Evolutionary conservation across 1,139 yeast genomes (phyloP), one percentile per base, ranked within the genome.

Genomic region (Pichia sp.): DNA sequence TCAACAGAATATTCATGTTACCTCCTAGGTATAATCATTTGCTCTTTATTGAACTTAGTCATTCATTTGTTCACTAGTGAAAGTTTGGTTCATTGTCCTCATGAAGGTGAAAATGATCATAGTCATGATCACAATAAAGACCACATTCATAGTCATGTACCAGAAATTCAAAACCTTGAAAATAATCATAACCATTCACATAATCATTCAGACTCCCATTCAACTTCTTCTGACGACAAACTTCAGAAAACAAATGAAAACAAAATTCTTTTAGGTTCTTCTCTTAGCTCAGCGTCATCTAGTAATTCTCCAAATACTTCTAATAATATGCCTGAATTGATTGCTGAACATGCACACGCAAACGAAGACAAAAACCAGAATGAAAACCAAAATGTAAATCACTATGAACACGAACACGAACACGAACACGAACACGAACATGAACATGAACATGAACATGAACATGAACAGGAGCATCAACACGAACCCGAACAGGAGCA

Each of bases 71-170:
- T 80, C 41, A 86, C 96, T 2, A 77, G 91, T 44, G 86, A 85
- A 55, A 80, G 93, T 24, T 75, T 89, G 23, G 86, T 89, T 0
- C 96, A 88, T 56, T 88, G 96, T 60, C 80, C 77, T 15, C 96
- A 88, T 53, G 72, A 63, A 14, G 66, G 54, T n/a, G 69, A 53
- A 6, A 15, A 31, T 30, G 34, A 31, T 14, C 62, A 47, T 18
- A 51, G 40, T 13, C 38, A 35, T 16, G 31, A 14, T 24, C 49
- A 42, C 26, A 6, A 18, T 8, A 44, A 44, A 27, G 33, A 29
- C 8, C 24, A 38, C 19, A 19, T n/a, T 9, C 29, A 30, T 16
- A 15, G 7, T n/a, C 26, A 8, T 23, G 26, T 16, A 4, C 9
- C 26, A 6, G 14, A 14, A 14, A 19, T 16, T 13, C 6, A 26